Percentiles rank a stretch among this genome's conserved stretches.
Conservation (phyloP, 148 eudicot genomes). For the Dianthus caryophyllus region DNA sequence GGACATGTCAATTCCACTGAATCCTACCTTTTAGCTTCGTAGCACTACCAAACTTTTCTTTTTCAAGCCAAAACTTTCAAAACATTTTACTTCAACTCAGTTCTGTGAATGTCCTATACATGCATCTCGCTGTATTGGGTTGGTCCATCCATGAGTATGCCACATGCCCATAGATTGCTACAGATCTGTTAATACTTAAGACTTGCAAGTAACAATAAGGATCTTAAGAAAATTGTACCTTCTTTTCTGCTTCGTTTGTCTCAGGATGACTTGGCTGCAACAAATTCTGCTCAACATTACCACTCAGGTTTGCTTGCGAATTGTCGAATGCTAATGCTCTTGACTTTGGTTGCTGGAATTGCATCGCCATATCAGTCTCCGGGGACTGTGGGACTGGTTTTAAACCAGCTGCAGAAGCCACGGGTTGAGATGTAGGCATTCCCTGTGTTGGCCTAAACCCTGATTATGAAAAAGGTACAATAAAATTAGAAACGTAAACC, state of each 20-base stretch:
- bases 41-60: too few species aligned
- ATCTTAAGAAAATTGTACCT: slow-evolving; percentile 44
- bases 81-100: too few species aligned
- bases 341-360: slow-evolving; percentile 51
- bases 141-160: neutral
- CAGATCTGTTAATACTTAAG: neutral
- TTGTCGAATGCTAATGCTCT: slow-evolving; percentile 34
- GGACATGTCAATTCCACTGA: too few species aligned
- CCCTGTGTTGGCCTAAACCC: slow-evolving; percentile 76
- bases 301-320: slow-evolving; percentile 39
- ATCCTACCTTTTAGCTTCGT: too few species aligned
- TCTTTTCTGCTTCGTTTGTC: slow-evolving; percentile 46
- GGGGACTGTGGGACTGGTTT: slow-evolving; percentile 54
- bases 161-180: neutral
- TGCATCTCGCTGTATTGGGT: too few species aligned
- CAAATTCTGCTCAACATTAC: slow-evolving; percentile 46
- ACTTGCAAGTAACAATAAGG: slow-evolving; percentile 5
- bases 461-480: slow-evolving; percentile 19
- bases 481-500: slow-evolving; percentile 7
- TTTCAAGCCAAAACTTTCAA: too few species aligned
- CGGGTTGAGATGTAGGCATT: slow-evolving; percentile 43
- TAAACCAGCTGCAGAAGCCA: slow-evolving; percentile 46
- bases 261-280: slow-evolving; percentile 35
- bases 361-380: slow-evolving; percentile 42
- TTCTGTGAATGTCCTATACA: too few species aligned